Evolutionary conservation across 192 early-diverging fungal species (phyloP), one percentile per base, ranked within the genome.

Genomic region (Umbelopsis sp.): DNA sequence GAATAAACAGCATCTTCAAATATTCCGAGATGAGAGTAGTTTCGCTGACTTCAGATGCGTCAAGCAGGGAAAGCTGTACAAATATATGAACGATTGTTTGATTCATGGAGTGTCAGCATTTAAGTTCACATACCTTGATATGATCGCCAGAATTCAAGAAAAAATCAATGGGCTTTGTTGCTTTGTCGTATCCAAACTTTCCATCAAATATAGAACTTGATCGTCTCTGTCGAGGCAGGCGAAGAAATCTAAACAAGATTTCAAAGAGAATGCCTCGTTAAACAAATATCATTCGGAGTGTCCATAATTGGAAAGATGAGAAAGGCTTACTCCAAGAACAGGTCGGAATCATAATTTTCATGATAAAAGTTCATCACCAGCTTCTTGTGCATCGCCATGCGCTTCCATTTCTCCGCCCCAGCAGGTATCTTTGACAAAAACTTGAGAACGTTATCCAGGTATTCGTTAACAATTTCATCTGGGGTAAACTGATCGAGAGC

Each of bases 321-420:
- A 34, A 32, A 54, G 24, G 26, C 56, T 62, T 34, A 62, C 56
- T 36, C 20, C 26, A 36, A 7, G 26, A 62, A 62, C 31, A 20
- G 12, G 25, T 62, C 3, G 26, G 17, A 29, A 62, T 62, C 56
- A 34, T 34, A 62, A 20, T 34, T 32, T 20, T 26, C 56, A 11
- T 32, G 26, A 34, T 34, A 62, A 26, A 62, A 29, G 26, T 62
- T 62, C 56, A 62, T 6, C 29, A 32, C 20, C 20, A 62, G 56
- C 29, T 62, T 31, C 31, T 62, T 62, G 31, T 62, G 56, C 56
- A 62, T 20, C 4, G 56, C 56, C 31, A 11, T 31, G 26, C 56
- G 56, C 56, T 62, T 62, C 56, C 56, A 62, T 34, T 62, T 17
- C 31, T 62, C 56, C 16, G 29, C 56, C 6, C 56, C 56, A 62